These are phyloP conservation scores for Abortiporus biennis DNA, from an alignment of 1,284 basidiomycete species.

Conservation along the genomic window DNA sequence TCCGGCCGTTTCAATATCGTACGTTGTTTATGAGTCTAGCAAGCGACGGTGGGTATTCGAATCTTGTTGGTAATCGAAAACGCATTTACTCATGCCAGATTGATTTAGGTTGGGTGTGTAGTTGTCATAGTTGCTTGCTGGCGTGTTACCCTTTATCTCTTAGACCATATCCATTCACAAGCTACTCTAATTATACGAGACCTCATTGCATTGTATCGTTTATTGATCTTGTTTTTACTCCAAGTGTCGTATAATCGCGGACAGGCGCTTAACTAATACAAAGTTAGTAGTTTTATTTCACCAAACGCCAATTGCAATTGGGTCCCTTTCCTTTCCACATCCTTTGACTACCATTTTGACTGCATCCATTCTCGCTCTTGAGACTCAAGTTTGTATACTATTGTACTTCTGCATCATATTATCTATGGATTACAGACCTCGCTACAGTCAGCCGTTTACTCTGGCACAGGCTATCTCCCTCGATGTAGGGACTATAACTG, in stretches of 20 bases:
- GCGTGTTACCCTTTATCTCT: constrained; percentile 13
- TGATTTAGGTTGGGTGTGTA: constrained; percentile 40
- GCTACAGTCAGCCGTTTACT: constrained; percentile 72
- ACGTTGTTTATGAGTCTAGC: constrained; percentile 83
- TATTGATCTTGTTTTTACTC: constrained; percentile 2
- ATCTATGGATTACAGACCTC: constrained; percentile 66
- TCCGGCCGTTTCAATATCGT: constrained; percentile 91
- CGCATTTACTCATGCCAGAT: too few species aligned
- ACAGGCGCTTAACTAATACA: constrained; percentile 1
- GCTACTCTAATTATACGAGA: background rate
- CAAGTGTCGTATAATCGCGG: background rate
- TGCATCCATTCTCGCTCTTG: too few species aligned
- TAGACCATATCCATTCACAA: constrained; percentile 8
- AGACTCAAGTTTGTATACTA: too few species aligned
- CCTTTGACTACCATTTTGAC: too few species aligned
- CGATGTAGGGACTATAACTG: constrained; percentile 61
- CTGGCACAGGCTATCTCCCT: constrained; percentile 58
- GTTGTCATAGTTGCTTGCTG: constrained; percentile 19
- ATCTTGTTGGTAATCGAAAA: constrained; percentile 1
- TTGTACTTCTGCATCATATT: too few species aligned
- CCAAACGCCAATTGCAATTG: too few species aligned
- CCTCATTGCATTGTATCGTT: constrained; percentile 7
- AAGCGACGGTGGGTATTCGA: constrained; percentile 61
- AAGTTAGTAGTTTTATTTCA: too few species aligned
- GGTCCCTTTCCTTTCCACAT: too few species aligned